Percentiles rank a stretch among this genome's conserved stretches.
Conservation (phyloP, 148 eudicot genomes). For the Hydrangea macrophylla region DNA sequence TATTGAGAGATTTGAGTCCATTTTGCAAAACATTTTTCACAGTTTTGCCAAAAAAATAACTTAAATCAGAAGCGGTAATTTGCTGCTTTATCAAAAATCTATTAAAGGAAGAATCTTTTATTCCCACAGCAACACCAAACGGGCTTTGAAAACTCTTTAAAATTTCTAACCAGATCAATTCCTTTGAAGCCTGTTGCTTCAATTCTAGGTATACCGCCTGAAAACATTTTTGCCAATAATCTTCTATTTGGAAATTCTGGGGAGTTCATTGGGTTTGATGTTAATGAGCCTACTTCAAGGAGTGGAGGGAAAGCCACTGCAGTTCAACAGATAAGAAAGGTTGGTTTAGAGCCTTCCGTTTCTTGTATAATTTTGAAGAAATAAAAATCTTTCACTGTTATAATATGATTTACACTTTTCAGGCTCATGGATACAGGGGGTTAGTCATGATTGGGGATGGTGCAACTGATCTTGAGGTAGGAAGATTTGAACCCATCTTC, state of each 20-base stretch:
- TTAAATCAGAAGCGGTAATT: no score
- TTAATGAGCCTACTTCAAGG: conserved; percentile 88
- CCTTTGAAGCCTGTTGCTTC: conserved; percentile 82
- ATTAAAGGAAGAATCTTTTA: no score
- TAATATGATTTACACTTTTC: conserved; percentile 15
- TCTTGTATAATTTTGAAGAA: neutral
- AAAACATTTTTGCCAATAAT: conserved; percentile 83
- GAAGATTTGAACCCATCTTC: neutral
- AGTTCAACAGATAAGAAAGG: conserved; percentile 83
- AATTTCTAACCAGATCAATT: conserved; percentile 14
- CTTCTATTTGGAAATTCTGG: conserved; percentile 70
- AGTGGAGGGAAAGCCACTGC: conserved; percentile 96
- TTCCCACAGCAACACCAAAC: no score
- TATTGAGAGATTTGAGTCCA: no score
- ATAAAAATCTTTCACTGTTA: no score
- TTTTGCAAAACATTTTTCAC: no score
- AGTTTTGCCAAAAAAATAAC: no score
- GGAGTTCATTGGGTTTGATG: conserved; percentile 73
- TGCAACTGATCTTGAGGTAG: conserved; percentile 98
- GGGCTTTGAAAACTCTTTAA: no score
- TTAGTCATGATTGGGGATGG: conserved; percentile 97
- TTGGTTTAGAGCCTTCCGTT: conserved; percentile 20
- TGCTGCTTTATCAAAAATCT: no score
- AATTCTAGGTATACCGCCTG: conserved; percentile 67
- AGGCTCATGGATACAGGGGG: conserved; percentile 76